Evolutionary conservation across 768 basidiomycete genomes (phyloP), one percentile per base, ranked within the genome.

Genomic region (Punctularia strigosozonata): DNA sequence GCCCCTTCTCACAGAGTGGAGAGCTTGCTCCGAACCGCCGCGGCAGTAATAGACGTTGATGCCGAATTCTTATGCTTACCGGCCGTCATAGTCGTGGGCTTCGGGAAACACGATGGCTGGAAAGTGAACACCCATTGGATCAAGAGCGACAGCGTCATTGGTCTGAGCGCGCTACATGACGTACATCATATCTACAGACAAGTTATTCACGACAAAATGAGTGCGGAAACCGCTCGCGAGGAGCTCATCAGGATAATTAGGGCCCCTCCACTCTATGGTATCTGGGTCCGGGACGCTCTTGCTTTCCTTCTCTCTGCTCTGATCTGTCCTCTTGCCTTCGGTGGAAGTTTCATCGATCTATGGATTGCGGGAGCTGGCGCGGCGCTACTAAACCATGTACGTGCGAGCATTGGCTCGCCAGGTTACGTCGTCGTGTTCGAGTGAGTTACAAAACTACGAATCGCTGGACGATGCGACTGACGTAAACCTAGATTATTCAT

Each of bases 1-100:
- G 86, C 89, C 14, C 88, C 88, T 0, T 88, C 86, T 19, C 90
- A 95, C 60, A 77, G 91, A 25, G 83, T 95, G 41, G 89, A 92
- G 59, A 80, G 86, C 1, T 90, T 92, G 54, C 75, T 95, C 35
- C 68, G 81, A 28, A 83, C 89, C 7, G 85, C 86, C 4, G 86
- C 89, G 0, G 74, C 77, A 6, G 87, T 91, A 37, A 75, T 95
- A n/a, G 87, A 91, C 49, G 74, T 94, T 40, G 77, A 87, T 52
- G 85, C 84, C 34, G 85, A 90, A 53, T 89, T 90, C 53, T 80
- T 92, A 23, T 83, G 89, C 56, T 61, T 86, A 13, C 83, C 82
- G 17, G 71, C 68, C 17, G 73, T 82, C 43, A 78, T 86, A 45
- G 81, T 92, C 42, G 78, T 80, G 47, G 87, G 82, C 21, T 91